Conservation (phyloP, 306 rosid species). For the Luffa aegyptiaca region DNA sequence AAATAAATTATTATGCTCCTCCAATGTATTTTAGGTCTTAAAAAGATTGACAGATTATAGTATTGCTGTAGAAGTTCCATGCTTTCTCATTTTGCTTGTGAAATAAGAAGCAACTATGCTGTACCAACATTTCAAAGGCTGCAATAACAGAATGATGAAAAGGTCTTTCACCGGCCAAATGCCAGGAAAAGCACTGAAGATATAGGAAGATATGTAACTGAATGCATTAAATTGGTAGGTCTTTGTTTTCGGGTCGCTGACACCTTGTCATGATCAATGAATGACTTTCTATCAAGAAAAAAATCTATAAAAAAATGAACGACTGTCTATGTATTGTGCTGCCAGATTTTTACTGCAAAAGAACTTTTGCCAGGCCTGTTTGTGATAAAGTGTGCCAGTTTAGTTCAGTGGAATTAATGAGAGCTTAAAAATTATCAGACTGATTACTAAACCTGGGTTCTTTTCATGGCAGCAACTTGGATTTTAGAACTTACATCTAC, state of each 20-base stretch:
- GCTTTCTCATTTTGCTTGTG: background rate
- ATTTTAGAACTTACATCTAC: background rate
- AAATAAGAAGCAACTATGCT: background rate
- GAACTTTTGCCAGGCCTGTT: background rate
- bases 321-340: background rate
- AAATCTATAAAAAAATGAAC: background rate
- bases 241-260: background rate
- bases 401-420: background rate
- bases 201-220: background rate
- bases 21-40: background rate
- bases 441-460: background rate
- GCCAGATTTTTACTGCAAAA: background rate
- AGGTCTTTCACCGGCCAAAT: background rate
- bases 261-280: background rate
- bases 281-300: background rate
- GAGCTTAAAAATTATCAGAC: background rate
- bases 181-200: background rate
- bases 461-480: background rate
- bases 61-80: background rate
- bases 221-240: background rate
- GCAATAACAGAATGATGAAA: background rate
- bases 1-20: background rate
- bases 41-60: background rate
- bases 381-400: background rate
- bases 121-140: background rate